Base-by-base conservation (phyloP, 2,329 filamentous ascomycete genomes). In the Fusarium pseudograminearum region DNA sequence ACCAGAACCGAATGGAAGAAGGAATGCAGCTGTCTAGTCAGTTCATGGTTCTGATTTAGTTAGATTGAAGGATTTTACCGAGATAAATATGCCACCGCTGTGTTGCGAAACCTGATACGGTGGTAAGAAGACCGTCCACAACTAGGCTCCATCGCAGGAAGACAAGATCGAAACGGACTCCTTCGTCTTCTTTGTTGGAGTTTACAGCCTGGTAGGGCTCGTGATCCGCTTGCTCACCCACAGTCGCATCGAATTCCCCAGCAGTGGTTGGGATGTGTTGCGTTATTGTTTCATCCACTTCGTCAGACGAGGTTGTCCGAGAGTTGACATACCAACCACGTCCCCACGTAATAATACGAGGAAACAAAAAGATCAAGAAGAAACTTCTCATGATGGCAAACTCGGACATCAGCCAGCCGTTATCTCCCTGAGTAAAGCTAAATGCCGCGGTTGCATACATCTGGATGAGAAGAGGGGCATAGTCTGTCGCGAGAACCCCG, bases 1-100 rank as follows among this genome's bases (percentile, higher is more conserved):
- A 0, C 91, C 91, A 0, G 90, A 90, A 0, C 89, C 90, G 31
- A 93, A 87, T 0, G 91, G 91, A 0, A 93, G 82, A 2, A 92
- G 75, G 28, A 87, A 84, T 0, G 89, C 89, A 3, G 90, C 86
- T 84, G 1, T n/a, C 31, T 6, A 0, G 5, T 53, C 1, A 55
- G 48, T 30, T 0, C 0, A 5, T 7, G 11, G 0, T 2, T 7
- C 3, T 2, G 0, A 0, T 7, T 2, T 3, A 0, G 2, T 10
- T 2, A 4, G n/a, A 14, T 1, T 3, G 12, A 22, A n/a, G 7
- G 2, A 10, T 56, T 81, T 69, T 74, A 85, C 85, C 82, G 0
- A 91, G 77, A 72, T 91, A 93, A 47, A 93, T 87, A 69, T 93
- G 90, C 89, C 89, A 92, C 2, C 85, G 84, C 48, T 86, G 63